These are phyloP conservation scores for Viola pubescens DNA, from an alignment of 441 rosid genomes.

Conservation along the genomic window DNA sequence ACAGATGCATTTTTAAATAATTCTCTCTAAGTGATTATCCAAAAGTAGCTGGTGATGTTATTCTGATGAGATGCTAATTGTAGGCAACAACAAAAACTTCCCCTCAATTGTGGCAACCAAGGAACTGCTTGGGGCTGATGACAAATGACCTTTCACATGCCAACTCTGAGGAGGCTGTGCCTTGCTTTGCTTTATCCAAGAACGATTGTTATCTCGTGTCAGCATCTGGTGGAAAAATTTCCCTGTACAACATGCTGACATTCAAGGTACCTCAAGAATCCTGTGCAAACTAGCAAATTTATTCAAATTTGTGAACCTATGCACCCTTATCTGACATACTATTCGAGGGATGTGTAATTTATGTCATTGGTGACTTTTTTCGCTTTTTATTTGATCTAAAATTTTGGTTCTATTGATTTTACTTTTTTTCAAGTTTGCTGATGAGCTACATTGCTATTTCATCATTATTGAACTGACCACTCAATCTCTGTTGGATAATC, in stretches of 20 bases:
- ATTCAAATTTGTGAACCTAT: not conserved
- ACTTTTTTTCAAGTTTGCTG: not conserved
- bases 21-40: not conserved
- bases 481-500: conserved; percentile 11
- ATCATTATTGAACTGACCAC: not conserved
- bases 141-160: conserved; percentile 34
- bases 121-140: conserved; percentile 28
- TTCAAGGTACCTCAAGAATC: conserved; percentile 37
- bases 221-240: conserved; percentile 54
- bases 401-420: not conserved
- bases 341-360: too few species aligned
- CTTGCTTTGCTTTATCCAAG: conserved; percentile 54
- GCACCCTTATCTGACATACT: not conserved
- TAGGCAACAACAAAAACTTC: conserved; percentile 40
- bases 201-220: conserved; percentile 56
- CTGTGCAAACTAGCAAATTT: not conserved
- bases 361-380: too few species aligned
- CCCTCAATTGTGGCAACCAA: conserved; percentile 43
- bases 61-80: conserved; percentile 5
- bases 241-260: conserved; percentile 53
- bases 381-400: not conserved
- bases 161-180: conserved; percentile 32
- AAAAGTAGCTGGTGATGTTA: not conserved
- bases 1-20: not conserved
- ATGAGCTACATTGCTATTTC: not conserved